Base-by-base conservation (phyloP, 129 eudicot genomes). In the Tagetes erecta region DNA sequence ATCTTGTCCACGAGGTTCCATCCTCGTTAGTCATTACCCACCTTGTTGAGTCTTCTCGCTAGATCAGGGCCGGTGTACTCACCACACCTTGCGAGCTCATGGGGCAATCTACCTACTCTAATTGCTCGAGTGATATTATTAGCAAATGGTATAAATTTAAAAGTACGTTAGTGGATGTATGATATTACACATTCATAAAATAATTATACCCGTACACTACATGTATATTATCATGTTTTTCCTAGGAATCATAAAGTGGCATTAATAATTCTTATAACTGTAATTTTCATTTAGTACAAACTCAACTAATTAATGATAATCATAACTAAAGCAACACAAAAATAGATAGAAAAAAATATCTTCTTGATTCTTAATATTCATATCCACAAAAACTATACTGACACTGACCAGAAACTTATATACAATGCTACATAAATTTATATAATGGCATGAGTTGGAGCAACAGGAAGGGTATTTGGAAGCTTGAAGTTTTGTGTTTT, bases 401-500 rank as follows among this genome's bases (percentile, higher is more conserved):
- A 36, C 8, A 57, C n/a, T 1, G 0, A 30, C 13, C 57, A 45
- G 4, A 41, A 68, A 63, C 51, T 53, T 64, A 77, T 72, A 71
- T 72, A 71, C 67, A 44, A 67, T 59, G 36, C 10, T 53, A 20
- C 11, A 49, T 6, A 70, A 70, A 50, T 37, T 38, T 53, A 70
- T 55, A 65, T 57, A 20, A 69, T 73, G 72, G 47, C 71, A 39
- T 59, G 71, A 38, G 59, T 67, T 67, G 74, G 72, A 78, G 65
- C 78, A 81, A 64, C 60, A 33, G 78, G 69, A 79, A 83, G 78
- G 13, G 84, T 81, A 78, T 76, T 85, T 1, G 95, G 90, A 65
- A 88, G 79, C 85, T 85, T 85, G 86, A 85, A 88, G 50, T 73
- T 38, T 47, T 64, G 80, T 11, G 79, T 66, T 63, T 74, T 81